Conservation (phyloP, 2,329 filamentous ascomycete species). For the Talaromyces albobiverticillius region DNA sequence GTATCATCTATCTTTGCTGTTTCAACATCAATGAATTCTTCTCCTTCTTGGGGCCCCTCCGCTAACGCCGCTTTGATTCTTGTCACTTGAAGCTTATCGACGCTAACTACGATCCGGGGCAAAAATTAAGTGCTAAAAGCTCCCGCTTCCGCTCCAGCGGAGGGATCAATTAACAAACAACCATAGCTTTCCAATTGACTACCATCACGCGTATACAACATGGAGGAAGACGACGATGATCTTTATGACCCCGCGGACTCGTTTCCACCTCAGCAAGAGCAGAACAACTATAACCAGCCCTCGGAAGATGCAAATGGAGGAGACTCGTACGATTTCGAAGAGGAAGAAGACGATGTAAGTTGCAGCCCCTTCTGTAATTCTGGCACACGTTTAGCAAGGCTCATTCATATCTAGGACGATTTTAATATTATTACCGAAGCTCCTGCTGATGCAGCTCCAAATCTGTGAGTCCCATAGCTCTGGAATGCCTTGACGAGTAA, state of each 20-base stretch:
- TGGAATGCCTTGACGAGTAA: conserved; percentile 18
- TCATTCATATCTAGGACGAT: conserved; percentile 38
- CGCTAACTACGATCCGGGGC: conserved; percentile 11
- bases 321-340: conserved; percentile 41
- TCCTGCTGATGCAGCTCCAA: conserved; percentile 39
- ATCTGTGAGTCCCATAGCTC: conserved; percentile 29
- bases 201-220: conserved; percentile 20
- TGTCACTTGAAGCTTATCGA: conserved; percentile 8
- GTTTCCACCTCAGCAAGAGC: conserved; percentile 28
- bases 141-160: conserved; percentile 8
- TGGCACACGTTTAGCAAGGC: conserved; percentile 1
- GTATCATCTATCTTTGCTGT: not conserved
- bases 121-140: conserved; percentile 12
- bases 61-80: not conserved
- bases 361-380: not conserved
- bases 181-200: conserved; percentile 3
- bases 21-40: not conserved
- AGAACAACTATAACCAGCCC: conserved; percentile 27
- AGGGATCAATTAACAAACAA: conserved; percentile 5
- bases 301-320: conserved; percentile 34
- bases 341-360: conserved; percentile 34
- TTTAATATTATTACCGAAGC: conserved; percentile 51
- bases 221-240: conserved; percentile 49
- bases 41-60: not conserved
- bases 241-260: conserved; percentile 43